Percentiles rank a stretch among this genome's conserved stretches.
Evolutionary conservation across 1,139 yeast genomes (phyloP).

Genomic region (Magnusiomyces tetraspermus): DNA sequence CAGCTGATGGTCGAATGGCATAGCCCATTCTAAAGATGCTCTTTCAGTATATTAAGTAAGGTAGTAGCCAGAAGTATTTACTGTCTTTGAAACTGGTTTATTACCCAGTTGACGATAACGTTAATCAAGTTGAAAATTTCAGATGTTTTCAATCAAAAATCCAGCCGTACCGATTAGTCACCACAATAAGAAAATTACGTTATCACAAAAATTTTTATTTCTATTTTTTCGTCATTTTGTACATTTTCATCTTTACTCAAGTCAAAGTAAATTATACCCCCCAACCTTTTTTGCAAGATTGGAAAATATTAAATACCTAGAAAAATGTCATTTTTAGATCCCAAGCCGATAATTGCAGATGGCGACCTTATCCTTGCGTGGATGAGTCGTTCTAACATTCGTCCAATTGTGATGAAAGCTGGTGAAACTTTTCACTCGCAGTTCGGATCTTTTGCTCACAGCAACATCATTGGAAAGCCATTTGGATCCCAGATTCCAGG

Average conservation of each 20-base stretch:
- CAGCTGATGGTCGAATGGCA: no score
- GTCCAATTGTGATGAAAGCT: slow-evolving; percentile 55
- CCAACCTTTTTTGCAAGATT: background rate
- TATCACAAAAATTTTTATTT: background rate
- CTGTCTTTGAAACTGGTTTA: no score
- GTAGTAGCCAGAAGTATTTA: no score
- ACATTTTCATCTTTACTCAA: background rate
- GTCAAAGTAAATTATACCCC: background rate
- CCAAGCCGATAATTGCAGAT: slow-evolving; percentile 55
- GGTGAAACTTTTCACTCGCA: slow-evolving; percentile 68
- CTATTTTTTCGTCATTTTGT: background rate
- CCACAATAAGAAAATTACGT: background rate
- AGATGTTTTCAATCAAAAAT: background rate
- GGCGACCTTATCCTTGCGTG: slow-evolving; percentile 84
- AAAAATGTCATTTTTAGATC: slow-evolving; percentile 36
- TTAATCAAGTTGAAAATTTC: no score
- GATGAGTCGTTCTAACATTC: slow-evolving; percentile 68
- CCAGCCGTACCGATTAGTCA: slow-evolving; percentile 21
- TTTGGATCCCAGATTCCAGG: slow-evolving; percentile 70
- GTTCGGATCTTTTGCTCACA: slow-evolving; percentile 81
- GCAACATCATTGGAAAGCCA: slow-evolving; percentile 65
- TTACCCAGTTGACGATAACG: no score
- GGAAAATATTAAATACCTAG: no score
- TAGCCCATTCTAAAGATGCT: no score
- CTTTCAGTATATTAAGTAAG: no score